A percentile compares a stretch with the other conserved stretches of the same genome.
These are phyloP conservation scores for Suaeda aralocaspica DNA, from an alignment of 148 eudicot species.

Conservation along the genomic window DNA sequence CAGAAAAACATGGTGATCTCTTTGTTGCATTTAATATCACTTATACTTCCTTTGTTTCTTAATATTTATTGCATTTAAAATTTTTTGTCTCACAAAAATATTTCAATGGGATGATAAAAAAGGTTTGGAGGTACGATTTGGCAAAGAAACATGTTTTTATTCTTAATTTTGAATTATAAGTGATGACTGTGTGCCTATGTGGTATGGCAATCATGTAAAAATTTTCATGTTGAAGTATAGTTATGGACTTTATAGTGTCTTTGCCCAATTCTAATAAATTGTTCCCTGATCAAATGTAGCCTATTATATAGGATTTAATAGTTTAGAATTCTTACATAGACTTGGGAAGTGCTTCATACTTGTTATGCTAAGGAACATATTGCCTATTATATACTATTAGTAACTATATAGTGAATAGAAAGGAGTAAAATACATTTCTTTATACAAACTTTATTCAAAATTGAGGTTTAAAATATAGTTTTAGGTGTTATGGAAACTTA, in stretches of 20 bases:
- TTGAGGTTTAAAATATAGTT: neutral
- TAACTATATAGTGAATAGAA: neutral
- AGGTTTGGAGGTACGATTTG: too few relatives aligned
- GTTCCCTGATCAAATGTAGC: neutral
- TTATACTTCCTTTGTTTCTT: too few relatives aligned
- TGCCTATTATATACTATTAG: neutral
- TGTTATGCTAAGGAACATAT: neutral
- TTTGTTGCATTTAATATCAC: neutral
- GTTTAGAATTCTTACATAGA: neutral
- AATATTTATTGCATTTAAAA: too few relatives aligned
- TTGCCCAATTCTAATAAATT: neutral
- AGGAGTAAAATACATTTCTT: neutral
- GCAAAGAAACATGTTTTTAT: neutral
- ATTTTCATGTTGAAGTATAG: neutral
- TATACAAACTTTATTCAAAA: too few relatives aligned
- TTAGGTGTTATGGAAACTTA: neutral
- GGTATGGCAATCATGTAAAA: neutral
- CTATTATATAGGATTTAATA: neutral
- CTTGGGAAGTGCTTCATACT: neutral
- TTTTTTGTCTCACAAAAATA: too few relatives aligned
- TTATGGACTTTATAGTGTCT: neutral
- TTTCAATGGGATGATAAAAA: too few relatives aligned
- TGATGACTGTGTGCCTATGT: too few relatives aligned
- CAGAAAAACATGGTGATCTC: constrained; percentile 57
- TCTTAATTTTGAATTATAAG: neutral